Conservation (phyloP, 768 basidiomycete genomes). For the Termitomyces sp. region DNA sequence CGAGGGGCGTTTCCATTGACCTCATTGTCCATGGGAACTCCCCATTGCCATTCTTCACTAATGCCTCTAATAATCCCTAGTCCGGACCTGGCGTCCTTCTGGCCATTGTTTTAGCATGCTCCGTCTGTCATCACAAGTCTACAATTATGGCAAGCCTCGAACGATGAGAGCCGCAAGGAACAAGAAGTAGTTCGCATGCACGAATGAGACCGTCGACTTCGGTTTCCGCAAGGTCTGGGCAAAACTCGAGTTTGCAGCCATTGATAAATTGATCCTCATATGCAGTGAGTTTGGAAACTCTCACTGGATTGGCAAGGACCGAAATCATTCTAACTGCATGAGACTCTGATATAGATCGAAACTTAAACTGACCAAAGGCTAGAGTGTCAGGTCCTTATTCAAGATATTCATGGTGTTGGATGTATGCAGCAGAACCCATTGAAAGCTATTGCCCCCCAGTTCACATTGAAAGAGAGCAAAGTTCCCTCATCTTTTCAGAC, state of each 20-base stretch:
- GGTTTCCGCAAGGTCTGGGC: neutral
- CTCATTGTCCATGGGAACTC: constrained; percentile 10
- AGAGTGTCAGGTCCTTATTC: neutral
- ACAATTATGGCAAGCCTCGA: constrained; percentile 20
- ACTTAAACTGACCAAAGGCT: neutral
- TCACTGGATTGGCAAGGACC: neutral
- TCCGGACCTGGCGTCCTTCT: constrained; percentile 18
- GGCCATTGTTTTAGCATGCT: constrained; percentile 25
- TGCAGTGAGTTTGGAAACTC: neutral
- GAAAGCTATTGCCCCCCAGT: no score
- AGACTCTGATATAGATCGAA: neutral
- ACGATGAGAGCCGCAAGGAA: neutral
- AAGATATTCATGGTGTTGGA: neutral
- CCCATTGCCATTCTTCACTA: constrained; percentile 5
- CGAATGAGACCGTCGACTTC: neutral
- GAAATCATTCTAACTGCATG: neutral
- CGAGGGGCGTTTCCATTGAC: constrained; percentile 10
- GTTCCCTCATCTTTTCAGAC: no score
- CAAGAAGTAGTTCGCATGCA: neutral
- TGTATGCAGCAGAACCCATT: neutral
- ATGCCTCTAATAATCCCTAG: constrained; percentile 22
- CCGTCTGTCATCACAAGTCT: constrained; percentile 28
- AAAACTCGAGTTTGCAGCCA: neutral
- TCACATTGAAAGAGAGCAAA: no score
- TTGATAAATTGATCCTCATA: neutral